These are phyloP conservation scores for Fusarium sp. DNA, from an alignment of 2,329 filamentous ascomycete species.

Conservation along the genomic window DNA sequence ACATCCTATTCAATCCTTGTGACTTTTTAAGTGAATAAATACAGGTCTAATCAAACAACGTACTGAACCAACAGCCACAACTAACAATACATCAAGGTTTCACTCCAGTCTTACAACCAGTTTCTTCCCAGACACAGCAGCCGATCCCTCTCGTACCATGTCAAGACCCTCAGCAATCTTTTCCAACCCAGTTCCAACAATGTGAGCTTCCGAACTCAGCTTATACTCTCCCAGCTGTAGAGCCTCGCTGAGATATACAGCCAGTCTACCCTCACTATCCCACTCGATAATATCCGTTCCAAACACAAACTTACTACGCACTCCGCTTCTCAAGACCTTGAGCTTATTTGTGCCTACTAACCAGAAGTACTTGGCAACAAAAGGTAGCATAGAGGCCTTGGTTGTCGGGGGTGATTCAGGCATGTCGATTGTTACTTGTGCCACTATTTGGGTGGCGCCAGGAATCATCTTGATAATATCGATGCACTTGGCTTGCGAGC, in stretches of 20 bases:
- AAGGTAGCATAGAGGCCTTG: conserved; percentile 4
- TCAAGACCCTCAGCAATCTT: not conserved
- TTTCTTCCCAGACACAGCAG: not conserved
- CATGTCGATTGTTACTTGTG: conserved; percentile 12
- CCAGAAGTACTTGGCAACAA: conserved; percentile 22
- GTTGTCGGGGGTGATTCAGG: not conserved
- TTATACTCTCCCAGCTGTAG: not conserved
- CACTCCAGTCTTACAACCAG: not conserved
- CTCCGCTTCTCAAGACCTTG: not conserved
- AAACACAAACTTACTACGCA: conserved; percentile 20
- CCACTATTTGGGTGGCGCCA: not conserved
- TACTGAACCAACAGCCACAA: too few species aligned
- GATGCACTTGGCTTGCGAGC: conserved; percentile 3
- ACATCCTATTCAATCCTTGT: too few species aligned
- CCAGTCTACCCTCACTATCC: not conserved
- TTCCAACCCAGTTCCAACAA: not conserved
- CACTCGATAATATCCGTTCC: conserved; percentile 8
- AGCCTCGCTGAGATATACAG: not conserved
- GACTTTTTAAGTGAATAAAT: too few species aligned
- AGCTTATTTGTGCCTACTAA: not conserved
- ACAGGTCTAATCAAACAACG: too few species aligned
- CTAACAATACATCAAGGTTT: accelerated
- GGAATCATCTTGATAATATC: conserved; percentile 1
- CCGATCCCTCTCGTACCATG: not conserved
- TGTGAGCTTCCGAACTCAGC: accelerated